Conservation (phyloP, 106 monocot species). For the Posidonia australis region DNA sequence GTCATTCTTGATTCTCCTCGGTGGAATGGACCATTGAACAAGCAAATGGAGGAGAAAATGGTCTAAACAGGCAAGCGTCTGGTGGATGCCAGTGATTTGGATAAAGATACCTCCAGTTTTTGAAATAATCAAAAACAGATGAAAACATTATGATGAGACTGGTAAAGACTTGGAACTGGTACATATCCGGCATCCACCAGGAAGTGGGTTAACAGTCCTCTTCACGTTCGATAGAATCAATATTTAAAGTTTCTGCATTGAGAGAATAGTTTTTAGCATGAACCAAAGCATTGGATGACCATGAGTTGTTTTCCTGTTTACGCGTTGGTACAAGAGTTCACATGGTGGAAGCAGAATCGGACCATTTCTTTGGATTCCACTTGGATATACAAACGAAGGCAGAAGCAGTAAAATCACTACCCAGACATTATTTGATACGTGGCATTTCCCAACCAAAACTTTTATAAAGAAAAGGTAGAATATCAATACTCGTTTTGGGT, state of each 20-base stretch:
- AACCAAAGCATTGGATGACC: background rate
- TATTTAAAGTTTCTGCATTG: background rate
- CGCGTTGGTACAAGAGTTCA: background rate
- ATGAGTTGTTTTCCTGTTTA: background rate
- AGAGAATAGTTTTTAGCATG: background rate
- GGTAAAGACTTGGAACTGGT: background rate
- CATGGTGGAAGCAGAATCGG: background rate
- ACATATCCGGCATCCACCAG: no score
- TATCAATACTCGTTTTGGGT: no score
- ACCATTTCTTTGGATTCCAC: background rate
- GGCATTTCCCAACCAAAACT: no score
- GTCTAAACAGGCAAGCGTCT: background rate
- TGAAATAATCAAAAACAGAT: background rate
- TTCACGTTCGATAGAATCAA: background rate
- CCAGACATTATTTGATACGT: no score
- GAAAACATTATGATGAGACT: background rate
- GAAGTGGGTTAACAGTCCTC: background rate
- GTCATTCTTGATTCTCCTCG: no score
- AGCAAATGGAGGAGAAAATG: background rate
- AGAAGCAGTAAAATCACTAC: no score
- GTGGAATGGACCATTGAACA: background rate
- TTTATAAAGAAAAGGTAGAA: no score
- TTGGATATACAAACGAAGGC: no score
- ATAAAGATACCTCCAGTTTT: no score
- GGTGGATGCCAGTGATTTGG: background rate